Percentiles rank a stretch among this genome's conserved stretches.
Conservation (phyloP, 2,329 filamentous ascomycete species). For the Xylogone sp. region DNA sequence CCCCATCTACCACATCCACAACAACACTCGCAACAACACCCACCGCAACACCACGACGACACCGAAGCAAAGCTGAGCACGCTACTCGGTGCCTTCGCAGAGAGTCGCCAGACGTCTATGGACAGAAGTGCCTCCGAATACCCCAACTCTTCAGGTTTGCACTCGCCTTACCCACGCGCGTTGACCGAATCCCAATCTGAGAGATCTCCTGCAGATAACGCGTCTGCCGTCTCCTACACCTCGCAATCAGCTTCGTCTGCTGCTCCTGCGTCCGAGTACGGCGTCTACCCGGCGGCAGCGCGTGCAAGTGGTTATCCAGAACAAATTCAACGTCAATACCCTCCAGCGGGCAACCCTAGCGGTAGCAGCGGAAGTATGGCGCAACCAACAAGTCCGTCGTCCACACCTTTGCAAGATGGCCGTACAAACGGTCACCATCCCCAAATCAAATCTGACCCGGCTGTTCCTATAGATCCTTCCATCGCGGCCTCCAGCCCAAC, state of each 20-base stretch:
- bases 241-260: constrained; percentile 78
- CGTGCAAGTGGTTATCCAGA: constrained; percentile 84
- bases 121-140: constrained; percentile 68
- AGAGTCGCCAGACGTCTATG: constrained; percentile 40
- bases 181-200: constrained; percentile 75
- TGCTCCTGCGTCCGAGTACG: constrained; percentile 88
- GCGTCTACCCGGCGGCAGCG: constrained; percentile 68
- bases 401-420: constrained; percentile 80
- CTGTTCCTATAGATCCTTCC: constrained; percentile 98
- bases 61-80: constrained; percentile 25
- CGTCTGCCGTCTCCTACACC: constrained; percentile 87
- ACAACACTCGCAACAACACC: constrained; percentile 4
- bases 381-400: constrained; percentile 95
- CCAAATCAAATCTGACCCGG: constrained; percentile 88
- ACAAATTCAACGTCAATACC: constrained; percentile 81
- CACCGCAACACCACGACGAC: constrained; percentile 11
- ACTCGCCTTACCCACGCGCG: constrained; percentile 64
- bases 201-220: constrained; percentile 80
- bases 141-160: constrained; percentile 80
- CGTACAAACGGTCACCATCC: constrained; percentile 70
- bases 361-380: constrained; percentile 87
- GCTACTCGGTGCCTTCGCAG: constrained; percentile 25
- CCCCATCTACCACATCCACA: not conserved
- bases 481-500: constrained; percentile 91
- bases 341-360: constrained; percentile 69